Base-by-base conservation (phyloP, 345 rosid species). In the Firmiana major region DNA sequence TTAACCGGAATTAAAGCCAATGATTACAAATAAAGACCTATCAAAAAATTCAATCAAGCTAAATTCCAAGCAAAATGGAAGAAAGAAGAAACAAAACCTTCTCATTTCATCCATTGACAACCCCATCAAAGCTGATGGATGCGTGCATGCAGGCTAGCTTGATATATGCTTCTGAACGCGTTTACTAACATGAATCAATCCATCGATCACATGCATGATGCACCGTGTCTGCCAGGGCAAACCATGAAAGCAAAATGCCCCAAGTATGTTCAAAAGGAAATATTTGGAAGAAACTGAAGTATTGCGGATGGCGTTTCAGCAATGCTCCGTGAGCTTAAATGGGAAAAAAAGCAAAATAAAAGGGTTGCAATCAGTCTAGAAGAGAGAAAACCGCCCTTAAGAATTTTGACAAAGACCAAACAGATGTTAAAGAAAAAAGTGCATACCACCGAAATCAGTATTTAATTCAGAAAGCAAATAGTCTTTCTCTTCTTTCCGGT, bases 191-290 rank as follows among this genome's bases (percentile, higher is more conserved):
- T 5, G 31, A 31, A 1, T 31, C 34, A 31, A 31, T 0, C n/a
- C 60, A 19, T 71, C 31, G 0, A 19, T 4, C 8, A 72, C 8
- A 13, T 38, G 34, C 26, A 21, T 64, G 1, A 13, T 38, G 34
- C 17, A 21, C 75, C 74, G 74, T 71, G 43, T 31, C 24, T 8
- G 7, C 36, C 64, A 55, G 42, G 75, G 75, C 28, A 73, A 54
- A 38, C 51, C 42, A 73, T 21, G 48, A 22, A 73, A 57, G 9
- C 36, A 11, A 73, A n/a, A 36, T 38, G 34, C n/a, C 59, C 59
- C 74, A 34, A 71, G 38, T n/a, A 7, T 36, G 31, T 54, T 26
- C 24, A 11, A 5, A 48, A 7, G 31, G 46, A 9, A 31, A 51
- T 10, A 10, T 34, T 19, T 6, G 10, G 11, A 54, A 54, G 63